A percentile compares a stretch with the other conserved stretches of the same genome.
Evolutionary conservation across 2,329 filamentous ascomycete species (phyloP).

Genomic region (Trichoderma guizhouense): DNA sequence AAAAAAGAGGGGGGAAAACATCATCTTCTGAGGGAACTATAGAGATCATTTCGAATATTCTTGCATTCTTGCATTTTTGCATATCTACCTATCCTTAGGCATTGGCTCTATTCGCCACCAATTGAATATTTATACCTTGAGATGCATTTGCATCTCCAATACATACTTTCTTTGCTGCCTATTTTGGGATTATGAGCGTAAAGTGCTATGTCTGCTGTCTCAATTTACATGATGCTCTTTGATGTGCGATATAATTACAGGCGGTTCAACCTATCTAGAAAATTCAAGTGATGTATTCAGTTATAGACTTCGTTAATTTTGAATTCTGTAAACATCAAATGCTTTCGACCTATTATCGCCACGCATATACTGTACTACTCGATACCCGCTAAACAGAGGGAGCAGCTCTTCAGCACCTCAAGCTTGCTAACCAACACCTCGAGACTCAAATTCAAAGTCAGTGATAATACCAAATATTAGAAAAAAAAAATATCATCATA

Average conservation of each 20-base stretch:
- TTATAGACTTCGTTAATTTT: background rate
- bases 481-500: background rate
- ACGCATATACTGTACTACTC: background rate
- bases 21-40: background rate
- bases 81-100: background rate
- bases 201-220: background rate
- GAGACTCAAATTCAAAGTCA: background rate
- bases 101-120: slow-evolving; percentile 1
- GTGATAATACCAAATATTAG: background rate
- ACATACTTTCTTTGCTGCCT: background rate
- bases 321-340: background rate
- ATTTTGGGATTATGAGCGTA: background rate
- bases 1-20: background rate
- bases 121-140: background rate
- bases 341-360: background rate
- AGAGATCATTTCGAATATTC: background rate
- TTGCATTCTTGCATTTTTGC: background rate
- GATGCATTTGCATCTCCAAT: background rate
- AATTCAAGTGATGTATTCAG: background rate
- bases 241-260: background rate
- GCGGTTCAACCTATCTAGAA: background rate
- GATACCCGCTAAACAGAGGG: background rate
- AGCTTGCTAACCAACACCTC: background rate
- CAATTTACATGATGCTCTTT: background rate
- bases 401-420: background rate